These are phyloP conservation scores for Gyrodon lividus DNA, from an alignment of 768 basidiomycete species.

Conservation along the genomic window DNA sequence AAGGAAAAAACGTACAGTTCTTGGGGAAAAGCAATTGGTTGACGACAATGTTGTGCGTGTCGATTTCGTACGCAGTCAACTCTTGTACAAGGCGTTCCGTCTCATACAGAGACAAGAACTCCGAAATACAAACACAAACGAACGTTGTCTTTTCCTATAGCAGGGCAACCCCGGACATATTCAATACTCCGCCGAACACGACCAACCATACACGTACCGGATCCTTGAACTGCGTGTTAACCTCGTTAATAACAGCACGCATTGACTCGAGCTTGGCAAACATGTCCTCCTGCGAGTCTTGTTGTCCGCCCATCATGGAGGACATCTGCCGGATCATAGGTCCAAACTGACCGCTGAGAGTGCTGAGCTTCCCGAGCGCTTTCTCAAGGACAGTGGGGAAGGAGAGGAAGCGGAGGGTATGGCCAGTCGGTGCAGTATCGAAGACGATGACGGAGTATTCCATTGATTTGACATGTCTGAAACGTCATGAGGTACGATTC, in stretches of 20 bases:
- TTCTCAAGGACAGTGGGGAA: constrained; percentile 98
- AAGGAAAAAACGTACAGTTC: constrained; percentile 55
- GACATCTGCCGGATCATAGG: constrained; percentile 98
- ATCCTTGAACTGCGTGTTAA: constrained; percentile 99
- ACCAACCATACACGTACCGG: constrained; percentile 55
- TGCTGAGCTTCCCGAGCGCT: constrained; percentile 90
- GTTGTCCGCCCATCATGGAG: constrained; percentile 92
- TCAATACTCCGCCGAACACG: not conserved
- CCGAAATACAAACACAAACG: constrained; percentile 97
- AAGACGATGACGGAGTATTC: constrained; percentile 99
- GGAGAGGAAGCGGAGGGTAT: constrained; percentile 97
- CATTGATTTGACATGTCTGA: constrained; percentile 99
- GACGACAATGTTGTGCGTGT: constrained; percentile 98
- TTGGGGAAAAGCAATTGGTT: constrained; percentile 97
- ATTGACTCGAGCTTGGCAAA: constrained; percentile 97
- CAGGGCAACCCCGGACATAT: not conserved
- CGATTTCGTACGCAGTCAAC: constrained; percentile 90
- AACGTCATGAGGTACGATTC: not conserved
- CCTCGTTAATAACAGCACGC: constrained; percentile 96
- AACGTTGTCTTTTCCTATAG: constrained; percentile 95
- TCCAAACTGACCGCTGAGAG: constrained; percentile 92
- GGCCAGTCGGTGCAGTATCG: constrained; percentile 98
- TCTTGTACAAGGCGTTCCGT: constrained; percentile 98
- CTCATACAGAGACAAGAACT: constrained; percentile 97
- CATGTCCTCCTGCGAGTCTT: constrained; percentile 94